Percentiles rank a stretch among this genome's conserved stretches.
Evolutionary conservation across 2,329 filamentous ascomycete species (phyloP).

Genomic region (Fusarium sp.): DNA sequence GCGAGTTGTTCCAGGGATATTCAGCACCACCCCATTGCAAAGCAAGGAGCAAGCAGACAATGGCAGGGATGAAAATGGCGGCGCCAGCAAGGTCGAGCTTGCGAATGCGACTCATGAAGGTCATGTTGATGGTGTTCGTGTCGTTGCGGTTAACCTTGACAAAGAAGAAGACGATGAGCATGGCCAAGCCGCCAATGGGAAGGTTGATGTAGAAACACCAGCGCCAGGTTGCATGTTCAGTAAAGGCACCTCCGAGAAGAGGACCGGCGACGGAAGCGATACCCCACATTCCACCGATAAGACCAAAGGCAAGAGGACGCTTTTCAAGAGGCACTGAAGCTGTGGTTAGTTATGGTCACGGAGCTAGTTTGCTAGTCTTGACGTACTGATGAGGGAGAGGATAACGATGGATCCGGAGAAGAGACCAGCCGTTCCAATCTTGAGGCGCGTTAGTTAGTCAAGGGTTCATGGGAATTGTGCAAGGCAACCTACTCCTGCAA

Average conservation of each 20-base stretch:
- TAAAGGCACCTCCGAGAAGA: constrained; percentile 60
- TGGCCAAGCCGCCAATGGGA: constrained; percentile 58
- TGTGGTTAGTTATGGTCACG: background rate
- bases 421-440: constrained; percentile 60
- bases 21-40: constrained; percentile 65
- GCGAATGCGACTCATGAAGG: constrained; percentile 50
- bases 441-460: constrained; percentile 5
- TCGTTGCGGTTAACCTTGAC: constrained; percentile 53
- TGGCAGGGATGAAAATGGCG: constrained; percentile 59
- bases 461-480: background rate
- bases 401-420: constrained; percentile 61
- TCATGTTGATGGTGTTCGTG: constrained; percentile 45
- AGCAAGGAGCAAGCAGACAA: constrained; percentile 63
- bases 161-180: constrained; percentile 58
- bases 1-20: constrained; percentile 59
- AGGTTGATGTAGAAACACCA: constrained; percentile 63
- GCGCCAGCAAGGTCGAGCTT: constrained; percentile 61
- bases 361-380: background rate
- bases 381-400: constrained; percentile 52
- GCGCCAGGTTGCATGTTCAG: constrained; percentile 59
- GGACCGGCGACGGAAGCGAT: constrained; percentile 62
- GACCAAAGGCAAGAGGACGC: constrained; percentile 62
- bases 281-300: constrained; percentile 66
- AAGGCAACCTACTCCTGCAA: constrained; percentile 53
- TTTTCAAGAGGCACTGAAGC: constrained; percentile 60